Evolutionary conservation across 2,329 filamentous ascomycete genomes (phyloP).

Genomic region (Lasiodiplodia citricola): DNA sequence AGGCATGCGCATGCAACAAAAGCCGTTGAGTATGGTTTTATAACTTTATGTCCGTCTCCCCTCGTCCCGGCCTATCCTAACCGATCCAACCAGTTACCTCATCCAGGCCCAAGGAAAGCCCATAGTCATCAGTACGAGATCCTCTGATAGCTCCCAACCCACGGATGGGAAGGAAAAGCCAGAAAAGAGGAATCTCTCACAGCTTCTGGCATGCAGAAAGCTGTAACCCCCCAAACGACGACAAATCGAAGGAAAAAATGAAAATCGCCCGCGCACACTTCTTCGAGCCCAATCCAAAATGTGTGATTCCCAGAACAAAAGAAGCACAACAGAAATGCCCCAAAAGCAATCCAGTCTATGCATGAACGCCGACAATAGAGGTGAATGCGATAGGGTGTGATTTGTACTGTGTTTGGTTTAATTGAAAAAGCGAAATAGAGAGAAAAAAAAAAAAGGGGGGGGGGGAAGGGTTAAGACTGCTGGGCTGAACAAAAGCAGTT

Average conservation of each 20-base stretch:
- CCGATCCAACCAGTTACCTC: background rate
- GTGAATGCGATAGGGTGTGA: background rate
- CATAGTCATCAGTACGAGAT: background rate
- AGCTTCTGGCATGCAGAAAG: background rate
- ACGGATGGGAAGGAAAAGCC: background rate
- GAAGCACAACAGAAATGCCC: background rate
- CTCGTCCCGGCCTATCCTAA: background rate
- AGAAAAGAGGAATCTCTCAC: background rate
- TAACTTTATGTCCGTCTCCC: background rate
- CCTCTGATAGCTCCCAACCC: background rate
- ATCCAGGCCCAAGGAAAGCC: background rate
- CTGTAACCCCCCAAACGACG: background rate
- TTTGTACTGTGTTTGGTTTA: background rate
- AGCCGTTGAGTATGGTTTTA: background rate
- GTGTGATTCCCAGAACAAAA: background rate
- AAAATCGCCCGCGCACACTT: background rate
- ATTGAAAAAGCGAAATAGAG: background rate
- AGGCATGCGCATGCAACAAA: background rate
- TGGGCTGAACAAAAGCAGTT: background rate
- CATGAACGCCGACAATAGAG: slow-evolving; percentile 1
- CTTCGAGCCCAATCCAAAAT: background rate
- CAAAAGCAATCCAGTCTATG: background rate
- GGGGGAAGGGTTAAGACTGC: background rate
- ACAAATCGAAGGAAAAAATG: background rate
- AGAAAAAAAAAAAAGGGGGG: too few relatives aligned